Evolutionary conservation across 495 filamentous ascomycete genomes (phyloP).

Genomic region (Hamigera avellanea): DNA sequence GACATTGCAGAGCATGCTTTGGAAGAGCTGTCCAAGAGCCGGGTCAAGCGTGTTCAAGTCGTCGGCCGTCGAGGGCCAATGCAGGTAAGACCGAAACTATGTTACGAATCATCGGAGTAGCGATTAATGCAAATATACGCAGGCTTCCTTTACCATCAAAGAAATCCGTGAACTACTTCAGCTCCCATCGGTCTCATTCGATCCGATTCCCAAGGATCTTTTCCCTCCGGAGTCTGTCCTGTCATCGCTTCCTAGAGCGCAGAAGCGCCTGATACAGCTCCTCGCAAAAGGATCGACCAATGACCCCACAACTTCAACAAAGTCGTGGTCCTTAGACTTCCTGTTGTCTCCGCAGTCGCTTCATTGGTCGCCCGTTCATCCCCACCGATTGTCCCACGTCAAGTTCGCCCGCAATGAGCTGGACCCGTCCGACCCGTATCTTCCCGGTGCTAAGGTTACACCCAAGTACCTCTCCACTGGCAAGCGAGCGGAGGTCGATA

Average conservation of each 20-base stretch:
- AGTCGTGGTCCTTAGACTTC: conserved; percentile 76
- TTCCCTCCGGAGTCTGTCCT: conserved; percentile 46
- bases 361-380: conserved; percentile 32
- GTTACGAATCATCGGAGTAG: not conserved
- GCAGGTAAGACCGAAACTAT: conserved; percentile 44
- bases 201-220: conserved; percentile 50
- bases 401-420: conserved; percentile 55
- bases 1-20: conserved; percentile 82
- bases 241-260: conserved; percentile 55
- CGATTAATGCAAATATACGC: conserved; percentile 5
- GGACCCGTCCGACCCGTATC: conserved; percentile 32
- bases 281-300: conserved; percentile 58
- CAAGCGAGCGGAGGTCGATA: conserved; percentile 37
- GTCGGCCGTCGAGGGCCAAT: conserved; percentile 80
- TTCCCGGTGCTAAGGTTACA: conserved; percentile 28
- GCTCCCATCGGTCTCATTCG: conserved; percentile 60
- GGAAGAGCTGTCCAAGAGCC: conserved; percentile 58
- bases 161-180: conserved; percentile 80
- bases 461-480: conserved; percentile 24
- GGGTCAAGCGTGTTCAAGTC: conserved; percentile 66
- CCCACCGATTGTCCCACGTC: conserved; percentile 42
- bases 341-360: conserved; percentile 66
- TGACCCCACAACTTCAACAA: conserved; percentile 32
- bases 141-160: conserved; percentile 91
- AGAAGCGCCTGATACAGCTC: conserved; percentile 67